Conservation (phyloP, 2,329 filamentous ascomycete species). For the Kalaharituber pfeilii region DNA sequence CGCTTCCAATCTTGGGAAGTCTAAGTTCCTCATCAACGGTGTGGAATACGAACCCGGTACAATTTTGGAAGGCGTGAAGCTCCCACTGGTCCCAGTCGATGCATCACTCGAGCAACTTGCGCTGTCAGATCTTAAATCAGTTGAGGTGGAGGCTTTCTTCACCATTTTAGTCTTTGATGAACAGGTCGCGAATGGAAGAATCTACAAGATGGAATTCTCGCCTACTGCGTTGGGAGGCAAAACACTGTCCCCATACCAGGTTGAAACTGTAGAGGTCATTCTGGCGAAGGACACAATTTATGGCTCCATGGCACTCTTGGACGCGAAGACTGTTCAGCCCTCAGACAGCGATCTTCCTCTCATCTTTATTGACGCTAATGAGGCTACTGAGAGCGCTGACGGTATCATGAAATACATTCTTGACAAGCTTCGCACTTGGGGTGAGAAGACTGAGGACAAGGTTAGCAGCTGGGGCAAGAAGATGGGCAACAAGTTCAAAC, state of each 20-base stretch:
- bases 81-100: not conserved
- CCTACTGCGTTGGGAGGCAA: not conserved
- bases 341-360: too few relatives aligned
- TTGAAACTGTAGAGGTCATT: not conserved
- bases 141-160: not conserved
- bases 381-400: too few relatives aligned
- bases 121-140: not conserved
- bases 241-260: not conserved
- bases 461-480: not conserved
- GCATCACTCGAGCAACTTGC: not conserved
- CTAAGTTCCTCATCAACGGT: not conserved
- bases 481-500: not conserved
- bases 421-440: not conserved
- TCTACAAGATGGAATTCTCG: not conserved
- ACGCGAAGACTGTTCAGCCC: too few relatives aligned
- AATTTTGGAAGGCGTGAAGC: not conserved
- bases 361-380: too few relatives aligned
- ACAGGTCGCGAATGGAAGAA: not conserved
- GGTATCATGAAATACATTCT: too few relatives aligned
- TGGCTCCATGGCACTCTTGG: not conserved
- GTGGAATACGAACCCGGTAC: not conserved
- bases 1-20: not conserved
- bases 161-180: not conserved
- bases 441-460: not conserved
- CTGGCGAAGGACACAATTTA: not conserved